These are phyloP conservation scores for Peronospora destructor DNA, from an alignment of 352 stramenopile species.

Conservation along the genomic window DNA sequence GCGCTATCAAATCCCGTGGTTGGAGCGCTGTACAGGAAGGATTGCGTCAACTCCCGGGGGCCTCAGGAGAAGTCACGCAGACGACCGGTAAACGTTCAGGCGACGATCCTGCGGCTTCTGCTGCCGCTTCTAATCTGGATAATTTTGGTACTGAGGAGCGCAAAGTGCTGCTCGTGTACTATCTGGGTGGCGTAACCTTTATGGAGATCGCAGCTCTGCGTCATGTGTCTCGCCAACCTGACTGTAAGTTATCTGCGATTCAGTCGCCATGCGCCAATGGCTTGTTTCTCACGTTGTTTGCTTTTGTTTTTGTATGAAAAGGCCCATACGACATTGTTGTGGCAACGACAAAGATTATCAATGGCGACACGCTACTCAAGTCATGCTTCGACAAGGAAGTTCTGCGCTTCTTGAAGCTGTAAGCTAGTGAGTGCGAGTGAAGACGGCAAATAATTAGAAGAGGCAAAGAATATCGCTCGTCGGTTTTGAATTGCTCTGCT, in stretches of 20 bases:
- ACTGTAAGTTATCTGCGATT: slow-evolving; percentile 63
- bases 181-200: slow-evolving; percentile 93
- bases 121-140: slow-evolving; percentile 46
- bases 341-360: slow-evolving; percentile 90
- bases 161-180: slow-evolving; percentile 95
- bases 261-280: background rate
- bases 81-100: slow-evolving; percentile 28
- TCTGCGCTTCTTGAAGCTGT: slow-evolving; percentile 66
- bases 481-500: background rate
- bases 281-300: slow-evolving; percentile 1
- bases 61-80: slow-evolving; percentile 72
- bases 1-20: slow-evolving; percentile 63
- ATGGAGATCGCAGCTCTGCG: slow-evolving; percentile 95
- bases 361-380: slow-evolving; percentile 79
- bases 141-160: slow-evolving; percentile 65
- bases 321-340: slow-evolving; percentile 90
- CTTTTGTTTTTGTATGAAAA: slow-evolving; percentile 16
- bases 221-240: slow-evolving; percentile 88
- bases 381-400: slow-evolving; percentile 84
- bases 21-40: slow-evolving; percentile 77
- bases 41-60: slow-evolving; percentile 77
- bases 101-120: slow-evolving; percentile 34
- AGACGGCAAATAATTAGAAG: background rate
- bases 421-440: slow-evolving; percentile 6
- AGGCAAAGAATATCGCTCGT: background rate